Evolutionary conservation across 176 grass and related monocot species (phyloP).

Genomic region (Eremochloa ophiuroides): DNA sequence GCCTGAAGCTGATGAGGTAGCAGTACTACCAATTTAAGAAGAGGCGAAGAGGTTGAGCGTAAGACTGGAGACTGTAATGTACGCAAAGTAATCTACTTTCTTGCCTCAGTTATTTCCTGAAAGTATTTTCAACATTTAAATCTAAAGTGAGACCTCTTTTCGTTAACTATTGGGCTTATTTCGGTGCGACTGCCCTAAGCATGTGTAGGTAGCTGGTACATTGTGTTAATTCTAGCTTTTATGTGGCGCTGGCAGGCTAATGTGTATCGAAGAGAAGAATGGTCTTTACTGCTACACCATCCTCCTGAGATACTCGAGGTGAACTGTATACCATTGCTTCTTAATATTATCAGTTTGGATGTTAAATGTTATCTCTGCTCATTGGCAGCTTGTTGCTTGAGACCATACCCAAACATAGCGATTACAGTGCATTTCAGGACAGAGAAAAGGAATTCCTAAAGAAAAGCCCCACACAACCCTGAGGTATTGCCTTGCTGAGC

Average conservation of each 20-base stretch:
- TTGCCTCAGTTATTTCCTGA: no score
- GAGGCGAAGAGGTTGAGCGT: constrained; percentile 13
- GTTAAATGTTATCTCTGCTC: constrained; percentile 10
- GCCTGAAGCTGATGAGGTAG: constrained; percentile 53
- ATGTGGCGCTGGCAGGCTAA: constrained; percentile 55
- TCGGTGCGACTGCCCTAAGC: not conserved
- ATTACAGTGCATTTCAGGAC: constrained; percentile 67
- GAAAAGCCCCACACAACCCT: constrained; percentile 50
- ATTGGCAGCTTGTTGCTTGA: constrained; percentile 73
- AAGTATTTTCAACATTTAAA: no score
- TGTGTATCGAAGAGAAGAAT: constrained; percentile 88
- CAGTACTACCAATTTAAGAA: constrained; percentile 27
- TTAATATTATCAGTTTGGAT: constrained; percentile 5
- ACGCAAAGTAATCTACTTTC: constrained; percentile 39
- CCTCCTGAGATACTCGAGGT: constrained; percentile 91
- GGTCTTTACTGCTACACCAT: constrained; percentile 79
- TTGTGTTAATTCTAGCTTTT: constrained; percentile 8
- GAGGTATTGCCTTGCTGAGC: constrained; percentile 21
- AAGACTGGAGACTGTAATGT: constrained; percentile 46
- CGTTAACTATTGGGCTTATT: not conserved
- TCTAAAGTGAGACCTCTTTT: no score
- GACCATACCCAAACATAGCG: constrained; percentile 82
- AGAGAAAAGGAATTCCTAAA: constrained; percentile 61
- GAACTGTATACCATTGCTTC: constrained; percentile 3
- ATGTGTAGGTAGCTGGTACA: not conserved